A percentile compares a stretch with the other conserved stretches of the same genome.
phyloP scores from a whole-genome alignment of 305 asterid genomes.

The Solanum aculeatissimum region DNA sequence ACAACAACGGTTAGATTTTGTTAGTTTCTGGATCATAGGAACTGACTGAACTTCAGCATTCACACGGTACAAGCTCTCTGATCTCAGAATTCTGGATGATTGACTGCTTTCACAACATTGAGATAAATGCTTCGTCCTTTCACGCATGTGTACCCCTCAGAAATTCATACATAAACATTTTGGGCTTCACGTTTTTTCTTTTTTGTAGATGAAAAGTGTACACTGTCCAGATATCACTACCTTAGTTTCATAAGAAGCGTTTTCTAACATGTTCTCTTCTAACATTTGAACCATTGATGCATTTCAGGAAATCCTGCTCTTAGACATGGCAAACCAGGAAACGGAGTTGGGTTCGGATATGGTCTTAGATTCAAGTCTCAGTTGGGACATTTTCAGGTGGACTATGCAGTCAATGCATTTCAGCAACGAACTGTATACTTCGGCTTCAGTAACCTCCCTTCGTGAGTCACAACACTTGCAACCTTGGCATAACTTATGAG shows the following conservation, averaged over 20 bases:
- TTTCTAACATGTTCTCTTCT: not conserved
- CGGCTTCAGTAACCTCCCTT: conserved; percentile 63
- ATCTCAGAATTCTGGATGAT: not conserved
- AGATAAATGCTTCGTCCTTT: not conserved
- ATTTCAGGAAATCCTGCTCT: conserved; percentile 75
- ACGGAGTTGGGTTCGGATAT: conserved; percentile 70
- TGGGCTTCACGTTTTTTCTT: not conserved
- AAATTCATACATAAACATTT: not conserved
- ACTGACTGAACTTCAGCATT: not conserved
- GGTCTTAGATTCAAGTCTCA: conserved; percentile 77
- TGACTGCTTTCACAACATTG: not conserved
- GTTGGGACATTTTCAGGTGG: conserved; percentile 74
- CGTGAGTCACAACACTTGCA: conserved; percentile 5
- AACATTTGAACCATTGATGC: not conserved
- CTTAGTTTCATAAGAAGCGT: not conserved
- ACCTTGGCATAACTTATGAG: not conserved
- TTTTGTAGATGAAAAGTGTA: not conserved
- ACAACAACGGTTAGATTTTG: not conserved
- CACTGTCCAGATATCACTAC: not conserved
- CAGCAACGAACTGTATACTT: conserved; percentile 69
- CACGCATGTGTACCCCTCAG: not conserved
- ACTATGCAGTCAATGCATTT: conserved; percentile 65
- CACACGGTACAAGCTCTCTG: not conserved
- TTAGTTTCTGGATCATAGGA: not conserved
- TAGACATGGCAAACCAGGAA: conserved; percentile 90